Conservation (phyloP, 257 asterid genomes). For the Cruciata laevipes region DNA sequence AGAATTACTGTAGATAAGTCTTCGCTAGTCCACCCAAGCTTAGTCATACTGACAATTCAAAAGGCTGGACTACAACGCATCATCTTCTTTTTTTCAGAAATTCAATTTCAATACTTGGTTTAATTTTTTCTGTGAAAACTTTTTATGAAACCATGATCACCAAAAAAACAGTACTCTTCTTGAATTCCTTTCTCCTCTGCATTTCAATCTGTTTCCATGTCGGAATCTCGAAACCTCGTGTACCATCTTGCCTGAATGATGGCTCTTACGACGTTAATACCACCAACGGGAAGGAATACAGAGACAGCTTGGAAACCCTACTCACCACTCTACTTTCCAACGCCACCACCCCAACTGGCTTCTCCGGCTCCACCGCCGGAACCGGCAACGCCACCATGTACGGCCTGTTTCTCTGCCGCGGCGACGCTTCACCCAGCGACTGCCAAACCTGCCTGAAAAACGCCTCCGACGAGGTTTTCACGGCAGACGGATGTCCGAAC, state of each 20-base stretch:
- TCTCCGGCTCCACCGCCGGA: conserved; percentile 17
- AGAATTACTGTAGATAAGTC: no score
- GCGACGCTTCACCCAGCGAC: background rate
- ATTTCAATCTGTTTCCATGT: background rate
- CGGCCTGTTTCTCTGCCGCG: conserved; percentile 24
- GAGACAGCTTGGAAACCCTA: conserved; percentile 7
- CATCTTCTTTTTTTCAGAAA: no score
- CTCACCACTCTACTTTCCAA: conserved; percentile 13
- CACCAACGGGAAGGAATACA: background rate
- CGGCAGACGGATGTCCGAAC: background rate
- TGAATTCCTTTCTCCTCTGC: background rate
- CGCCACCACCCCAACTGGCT: conserved; percentile 8
- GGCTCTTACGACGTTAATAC: background rate
- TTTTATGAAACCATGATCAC: background rate
- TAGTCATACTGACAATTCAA: no score
- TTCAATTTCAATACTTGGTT: no score
- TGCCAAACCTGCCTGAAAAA: conserved; percentile 1
- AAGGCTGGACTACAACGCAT: no score
- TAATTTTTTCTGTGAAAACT: no score
- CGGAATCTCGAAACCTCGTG: background rate
- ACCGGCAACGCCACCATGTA: background rate
- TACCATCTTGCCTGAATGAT: no score
- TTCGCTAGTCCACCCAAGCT: no score
- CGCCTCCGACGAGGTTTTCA: background rate
- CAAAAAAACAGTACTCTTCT: background rate